These are phyloP conservation scores for Rehmannia glutinosa DNA, from an alignment of 257 asterid species.

Conservation along the genomic window DNA sequence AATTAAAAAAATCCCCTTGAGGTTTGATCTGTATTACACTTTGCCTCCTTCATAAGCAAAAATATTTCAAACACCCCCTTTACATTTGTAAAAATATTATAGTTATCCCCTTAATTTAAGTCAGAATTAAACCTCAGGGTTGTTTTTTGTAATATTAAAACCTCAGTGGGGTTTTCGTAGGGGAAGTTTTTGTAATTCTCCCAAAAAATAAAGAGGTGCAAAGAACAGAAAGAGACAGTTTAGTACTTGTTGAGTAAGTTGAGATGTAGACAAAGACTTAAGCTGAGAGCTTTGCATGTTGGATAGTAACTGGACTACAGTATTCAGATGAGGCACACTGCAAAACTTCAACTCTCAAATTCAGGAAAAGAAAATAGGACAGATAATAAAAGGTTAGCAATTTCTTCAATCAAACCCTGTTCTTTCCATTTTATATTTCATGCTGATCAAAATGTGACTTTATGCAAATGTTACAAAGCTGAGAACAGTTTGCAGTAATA, in stretches of 20 bases:
- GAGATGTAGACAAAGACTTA: slow-evolving; percentile 44
- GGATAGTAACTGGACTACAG: slow-evolving; percentile 73
- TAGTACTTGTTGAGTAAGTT: slow-evolving; percentile 40
- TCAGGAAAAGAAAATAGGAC: neutral
- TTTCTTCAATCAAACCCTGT: neutral
- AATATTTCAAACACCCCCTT: too few relatives aligned
- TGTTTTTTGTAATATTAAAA: too few relatives aligned
- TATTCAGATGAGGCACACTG: slow-evolving; percentile 80
- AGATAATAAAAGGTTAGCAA: neutral
- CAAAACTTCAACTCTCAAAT: slow-evolving; percentile 21
- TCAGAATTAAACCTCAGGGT: too few relatives aligned
- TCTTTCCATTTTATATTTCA: neutral
- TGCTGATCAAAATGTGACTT: neutral
- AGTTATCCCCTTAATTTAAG: too few relatives aligned
- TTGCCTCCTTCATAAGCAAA: too few relatives aligned
- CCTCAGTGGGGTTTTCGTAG: too few relatives aligned
- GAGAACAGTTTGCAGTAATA: neutral
- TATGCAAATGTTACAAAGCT: neutral
- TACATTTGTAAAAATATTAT: too few relatives aligned
- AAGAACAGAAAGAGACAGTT: neutral
- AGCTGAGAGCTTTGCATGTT: slow-evolving; percentile 72
- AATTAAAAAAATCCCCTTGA: too few relatives aligned
- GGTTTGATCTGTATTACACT: too few relatives aligned
- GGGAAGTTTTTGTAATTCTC: too few relatives aligned
- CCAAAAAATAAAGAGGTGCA: neutral